Percentiles rank a stretch among this genome's conserved stretches.
These are phyloP conservation scores for Zostera marina DNA, from an alignment of 116 monocot genomes.

Conservation along the genomic window DNA sequence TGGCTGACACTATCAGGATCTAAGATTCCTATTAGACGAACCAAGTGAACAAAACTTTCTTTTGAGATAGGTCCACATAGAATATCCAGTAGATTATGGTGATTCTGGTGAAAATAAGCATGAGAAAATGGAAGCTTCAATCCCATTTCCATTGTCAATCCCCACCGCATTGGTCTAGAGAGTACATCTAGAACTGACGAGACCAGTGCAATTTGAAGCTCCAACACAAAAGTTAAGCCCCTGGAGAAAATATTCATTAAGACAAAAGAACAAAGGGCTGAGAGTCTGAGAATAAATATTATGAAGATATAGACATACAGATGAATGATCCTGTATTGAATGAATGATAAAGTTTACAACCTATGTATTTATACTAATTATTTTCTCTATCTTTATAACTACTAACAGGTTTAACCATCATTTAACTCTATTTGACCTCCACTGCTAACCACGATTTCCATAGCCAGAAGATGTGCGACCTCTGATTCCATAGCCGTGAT, in stretches of 20 bases:
- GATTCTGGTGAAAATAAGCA: constrained; percentile 45
- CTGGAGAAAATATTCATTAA: constrained; percentile 17
- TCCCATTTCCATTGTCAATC: constrained; percentile 43
- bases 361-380: too few species aligned
- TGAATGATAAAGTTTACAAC: too few species aligned
- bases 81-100: constrained; percentile 26
- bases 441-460: too few species aligned
- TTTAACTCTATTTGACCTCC: too few species aligned
- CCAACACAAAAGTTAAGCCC: constrained; percentile 41
- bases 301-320: too few species aligned
- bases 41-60: constrained; percentile 35
- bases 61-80: constrained; percentile 42
- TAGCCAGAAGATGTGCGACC: too few species aligned
- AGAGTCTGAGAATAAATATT: too few species aligned
- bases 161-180: constrained; percentile 73
- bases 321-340: too few species aligned
- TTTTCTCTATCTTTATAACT: too few species aligned
- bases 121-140: constrained; percentile 35
- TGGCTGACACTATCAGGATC: constrained; percentile 3
- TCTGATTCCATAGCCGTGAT: too few species aligned
- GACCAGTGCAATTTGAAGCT: constrained; percentile 45
- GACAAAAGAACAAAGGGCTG: constrained; percentile 4
- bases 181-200: constrained; percentile 52
- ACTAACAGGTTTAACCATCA: too few species aligned
- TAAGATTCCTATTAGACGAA: constrained; percentile 21